A percentile compares a stretch with the other conserved stretches of the same genome.
phyloP scores from a whole-genome alignment of 169 alveolate species.

The Cryptosporidium muris region DNA sequence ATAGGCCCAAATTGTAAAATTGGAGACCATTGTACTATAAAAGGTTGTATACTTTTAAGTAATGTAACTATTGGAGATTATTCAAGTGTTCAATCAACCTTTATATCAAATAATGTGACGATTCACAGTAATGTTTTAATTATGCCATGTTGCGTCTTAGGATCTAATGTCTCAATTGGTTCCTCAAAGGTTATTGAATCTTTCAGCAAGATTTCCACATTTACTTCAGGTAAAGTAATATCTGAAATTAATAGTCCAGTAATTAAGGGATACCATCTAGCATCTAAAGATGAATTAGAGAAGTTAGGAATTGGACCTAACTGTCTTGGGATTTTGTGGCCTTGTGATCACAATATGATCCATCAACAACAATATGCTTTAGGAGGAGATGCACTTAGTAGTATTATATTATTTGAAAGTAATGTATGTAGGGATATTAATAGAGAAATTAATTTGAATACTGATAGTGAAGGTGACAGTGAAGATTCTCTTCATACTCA shows the following conservation, averaged over 20 bases:
- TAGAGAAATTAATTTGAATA: background rate
- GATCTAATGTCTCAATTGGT: conserved; percentile 12
- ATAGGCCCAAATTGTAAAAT: conserved; percentile 47
- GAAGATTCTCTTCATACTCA: background rate
- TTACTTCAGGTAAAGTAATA: background rate
- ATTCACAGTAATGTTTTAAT: conserved; percentile 2
- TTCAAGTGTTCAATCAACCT: conserved; percentile 21
- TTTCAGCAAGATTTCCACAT: conserved; percentile 38
- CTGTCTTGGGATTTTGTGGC: conserved; percentile 37
- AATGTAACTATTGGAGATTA: conserved; percentile 18
- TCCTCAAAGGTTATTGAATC: conserved; percentile 30
- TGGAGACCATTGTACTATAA: conserved; percentile 31
- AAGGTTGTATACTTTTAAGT: conserved; percentile 27
- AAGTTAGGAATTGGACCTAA: background rate
- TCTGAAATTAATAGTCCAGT: background rate
- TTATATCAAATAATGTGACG: conserved; percentile 26
- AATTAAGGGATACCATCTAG: background rate
- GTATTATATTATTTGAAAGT: conserved; percentile 14
- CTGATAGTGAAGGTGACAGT: background rate
- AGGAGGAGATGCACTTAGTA: conserved; percentile 15
- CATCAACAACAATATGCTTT: background rate
- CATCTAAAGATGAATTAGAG: conserved; percentile 6
- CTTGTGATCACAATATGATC: background rate
- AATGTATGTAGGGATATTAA: background rate
- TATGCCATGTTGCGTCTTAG: conserved; percentile 28